phyloP scores from a whole-genome alignment of 1,284 basidiomycete species.

The Pascua sp. region DNA sequence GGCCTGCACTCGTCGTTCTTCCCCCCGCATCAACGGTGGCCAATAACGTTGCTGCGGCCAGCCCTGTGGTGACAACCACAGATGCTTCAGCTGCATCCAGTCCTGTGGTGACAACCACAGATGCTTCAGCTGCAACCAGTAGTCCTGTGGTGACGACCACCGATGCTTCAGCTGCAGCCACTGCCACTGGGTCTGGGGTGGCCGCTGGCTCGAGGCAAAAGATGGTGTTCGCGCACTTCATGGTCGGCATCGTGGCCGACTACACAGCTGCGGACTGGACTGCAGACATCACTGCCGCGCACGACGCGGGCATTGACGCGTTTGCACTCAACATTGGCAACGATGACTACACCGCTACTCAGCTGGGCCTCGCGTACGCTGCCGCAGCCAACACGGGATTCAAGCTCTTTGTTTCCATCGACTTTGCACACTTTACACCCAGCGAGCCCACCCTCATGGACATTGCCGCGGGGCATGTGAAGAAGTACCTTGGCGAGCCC shows the following conservation, averaged over 20 bases:
- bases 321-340: slow-evolving; percentile 49
- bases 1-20: too few relatives aligned
- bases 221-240: slow-evolving; percentile 54
- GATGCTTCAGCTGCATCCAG: neutral
- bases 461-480: slow-evolving; percentile 21
- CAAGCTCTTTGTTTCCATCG: slow-evolving; percentile 46
- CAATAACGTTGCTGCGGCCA: neutral
- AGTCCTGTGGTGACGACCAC: neutral
- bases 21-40: too few relatives aligned
- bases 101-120: neutral
- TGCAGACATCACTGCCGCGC: slow-evolving; percentile 40
- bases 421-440: slow-evolving; percentile 47
- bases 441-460: slow-evolving; percentile 20
- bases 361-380: slow-evolving; percentile 43
- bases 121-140: neutral
- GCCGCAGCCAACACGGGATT: slow-evolving; percentile 37
- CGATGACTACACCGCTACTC: slow-evolving; percentile 37
- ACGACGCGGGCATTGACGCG: slow-evolving; percentile 40
- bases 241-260: slow-evolving; percentile 66
- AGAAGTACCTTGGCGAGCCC: slow-evolving; percentile 27
- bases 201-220: neutral
- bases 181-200: neutral
- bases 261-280: slow-evolving; percentile 36
- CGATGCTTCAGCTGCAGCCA: too few relatives aligned
- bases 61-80: neutral